Evolutionary conservation across 1,284 basidiomycete genomes (phyloP), one percentile per base, ranked within the genome.

Genomic region (Fomitopsis palustris): DNA sequence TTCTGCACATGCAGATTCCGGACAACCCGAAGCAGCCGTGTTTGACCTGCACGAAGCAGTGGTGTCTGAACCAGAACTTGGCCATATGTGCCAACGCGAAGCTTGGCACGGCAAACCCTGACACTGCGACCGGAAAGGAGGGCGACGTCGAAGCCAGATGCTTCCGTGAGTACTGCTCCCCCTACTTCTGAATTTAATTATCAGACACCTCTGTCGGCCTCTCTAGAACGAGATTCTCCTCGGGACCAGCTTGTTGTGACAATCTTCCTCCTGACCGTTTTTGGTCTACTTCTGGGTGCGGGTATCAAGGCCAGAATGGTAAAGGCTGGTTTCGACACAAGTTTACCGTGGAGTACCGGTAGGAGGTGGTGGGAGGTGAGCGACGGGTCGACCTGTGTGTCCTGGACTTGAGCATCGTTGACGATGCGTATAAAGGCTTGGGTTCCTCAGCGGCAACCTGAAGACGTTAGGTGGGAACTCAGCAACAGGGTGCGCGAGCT

Each of bases 111-210:
- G 87, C 91, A 38, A 86, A 98, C 74, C 90, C 88, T 23, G 95
- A 98, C 73, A 94, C 90, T 21, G 94, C 91, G 7, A 96, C 94
- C 2, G 95, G 95, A n/a, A 95, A 93, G 68, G 95, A 96, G 72
- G 95, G 95, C 25, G 95, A 97, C 73, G 93, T 98, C 38, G 92
- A 96, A 76, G 95, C 95, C 61, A 81, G 93, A 71, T 98, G 95
- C 79, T 97, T 97, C 76, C 93, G 95, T 96, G 75, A 69, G 94
- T 85, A 60, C 45, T 55, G 59, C 31, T 23, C 19, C 55, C 31
- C n/a, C 17, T 23, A 16, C 38, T 29, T 19, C 25, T 17, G 23
- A 39, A 17, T 25, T 39, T 16, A 31, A 7, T 41, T 25, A 16
- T 53, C 10, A 47, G 1, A 14, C 25, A 27, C 14, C 33, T 59